These are phyloP conservation scores for Fusarium irregulare DNA, from an alignment of 2,329 filamentous ascomycete genomes.

Conservation along the genomic window DNA sequence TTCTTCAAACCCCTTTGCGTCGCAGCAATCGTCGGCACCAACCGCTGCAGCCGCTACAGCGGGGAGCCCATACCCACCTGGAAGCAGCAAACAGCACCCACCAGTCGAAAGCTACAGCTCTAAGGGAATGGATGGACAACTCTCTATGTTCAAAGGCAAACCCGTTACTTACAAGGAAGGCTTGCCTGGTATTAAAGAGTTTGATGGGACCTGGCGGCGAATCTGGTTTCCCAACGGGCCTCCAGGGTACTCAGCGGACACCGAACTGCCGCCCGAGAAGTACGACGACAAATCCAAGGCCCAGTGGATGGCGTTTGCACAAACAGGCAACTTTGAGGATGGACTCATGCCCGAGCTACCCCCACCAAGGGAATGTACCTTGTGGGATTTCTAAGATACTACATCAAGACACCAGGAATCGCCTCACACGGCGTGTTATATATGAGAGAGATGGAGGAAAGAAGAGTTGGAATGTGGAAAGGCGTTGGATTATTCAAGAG, in stretches of 20 bases:
- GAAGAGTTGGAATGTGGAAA: slow-evolving; percentile 15
- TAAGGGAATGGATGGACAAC: slow-evolving; percentile 55
- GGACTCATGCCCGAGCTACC: slow-evolving; percentile 81
- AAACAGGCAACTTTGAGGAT: slow-evolving; percentile 75
- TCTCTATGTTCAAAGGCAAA: slow-evolving; percentile 72
- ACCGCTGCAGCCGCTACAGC: slow-evolving; percentile 24
- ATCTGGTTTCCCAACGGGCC: slow-evolving; percentile 81
- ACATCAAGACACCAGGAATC: background rate
- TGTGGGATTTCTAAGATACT: slow-evolving; percentile 72
- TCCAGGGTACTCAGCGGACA: slow-evolving; percentile 71
- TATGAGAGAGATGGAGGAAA: slow-evolving; percentile 56
- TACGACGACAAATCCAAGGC: slow-evolving; percentile 71
- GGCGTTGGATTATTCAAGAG: slow-evolving; percentile 37
- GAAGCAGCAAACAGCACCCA: slow-evolving; percentile 59
- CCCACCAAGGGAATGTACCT: slow-evolving; percentile 79
- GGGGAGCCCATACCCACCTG: slow-evolving; percentile 58
- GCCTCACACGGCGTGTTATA: slow-evolving; percentile 68
- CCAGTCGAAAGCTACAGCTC: slow-evolving; percentile 57
- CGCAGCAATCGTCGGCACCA: slow-evolving; percentile 21
- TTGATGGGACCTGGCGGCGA: slow-evolving; percentile 68
- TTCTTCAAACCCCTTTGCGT: slow-evolving; percentile 44
- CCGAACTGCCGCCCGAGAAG: slow-evolving; percentile 65
- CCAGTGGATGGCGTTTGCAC: slow-evolving; percentile 72
- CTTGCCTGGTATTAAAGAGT: slow-evolving; percentile 61
- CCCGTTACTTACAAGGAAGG: slow-evolving; percentile 67